Evolutionary conservation across 345 rosid genomes (phyloP), one percentile per base, ranked within the genome.

Genomic region (Citrus australasica): DNA sequence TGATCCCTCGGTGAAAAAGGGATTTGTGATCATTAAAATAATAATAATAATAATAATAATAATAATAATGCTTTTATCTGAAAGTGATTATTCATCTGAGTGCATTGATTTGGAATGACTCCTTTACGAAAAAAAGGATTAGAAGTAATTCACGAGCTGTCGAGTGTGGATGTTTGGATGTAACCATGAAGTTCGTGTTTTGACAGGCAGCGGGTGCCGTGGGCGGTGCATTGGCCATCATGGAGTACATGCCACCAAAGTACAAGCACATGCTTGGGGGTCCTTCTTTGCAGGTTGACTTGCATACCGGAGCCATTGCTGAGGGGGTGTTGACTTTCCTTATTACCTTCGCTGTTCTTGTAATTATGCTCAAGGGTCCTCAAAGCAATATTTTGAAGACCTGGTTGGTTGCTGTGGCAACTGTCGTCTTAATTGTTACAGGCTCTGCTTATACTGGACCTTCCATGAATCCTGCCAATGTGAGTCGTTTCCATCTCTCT

Each of bases 391-490:
- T 96, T 6, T 65, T 88, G 56, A 89, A 84, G 79, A 83, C 89
- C 5, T 93, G 88, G 88, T 73, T 94, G 85, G 89, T 94, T 71
- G 90, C 99, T 25, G 65, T 87, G 28, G 88, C 86, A 22, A 91
- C 97, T 40, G 89, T 94, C 19, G 79, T 84, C 0, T 83, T 97
- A 78, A 87, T 97, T 65, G 71, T 91, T 56, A 42, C 87, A 0
- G 98, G 99, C 8, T 72, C 89, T 76, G 72, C 80, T 9, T 93
- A 90, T 80, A 94, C 99, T 5, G 97, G 97, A 66, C 99, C 98
- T 73, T 89, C 94, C 82, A 92, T 97, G 98, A 97, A 97, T 85
- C 99, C 99, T 38, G 99, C 97, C 81, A 91, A 89, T 91, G 99
- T 96, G 85, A 94, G 99, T 88, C 27, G 51, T 46, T 28, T 64